A percentile compares a stretch with the other conserved stretches of the same genome.
Evolutionary conservation across 768 basidiomycete species (phyloP).

Genomic region (Rhodotorula taiwanensis): DNA sequence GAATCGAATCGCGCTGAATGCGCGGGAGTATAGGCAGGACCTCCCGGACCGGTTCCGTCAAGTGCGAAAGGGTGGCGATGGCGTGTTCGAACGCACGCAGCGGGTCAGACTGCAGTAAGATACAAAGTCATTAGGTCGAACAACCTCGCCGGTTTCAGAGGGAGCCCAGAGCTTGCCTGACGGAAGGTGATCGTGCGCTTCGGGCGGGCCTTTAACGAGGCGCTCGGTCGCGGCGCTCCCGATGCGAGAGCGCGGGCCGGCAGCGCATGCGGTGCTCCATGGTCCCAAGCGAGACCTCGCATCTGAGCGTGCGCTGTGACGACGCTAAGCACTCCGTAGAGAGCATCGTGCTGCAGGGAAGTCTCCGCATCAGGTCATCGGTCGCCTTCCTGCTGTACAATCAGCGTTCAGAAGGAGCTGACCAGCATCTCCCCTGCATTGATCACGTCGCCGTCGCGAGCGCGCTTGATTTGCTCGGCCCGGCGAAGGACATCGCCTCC

Average conservation of each 20-base stretch:
- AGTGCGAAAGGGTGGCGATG: not conserved
- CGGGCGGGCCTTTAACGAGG: too few species aligned
- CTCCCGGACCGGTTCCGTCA: not conserved
- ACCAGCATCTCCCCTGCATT: not conserved
- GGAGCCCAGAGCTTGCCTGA: too few species aligned
- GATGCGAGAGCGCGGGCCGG: too few species aligned
- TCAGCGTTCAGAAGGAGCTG: not conserved
- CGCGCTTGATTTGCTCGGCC: not conserved
- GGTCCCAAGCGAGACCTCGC: not conserved
- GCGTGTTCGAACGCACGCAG: not conserved
- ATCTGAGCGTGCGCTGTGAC: not conserved
- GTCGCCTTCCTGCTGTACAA: not conserved
- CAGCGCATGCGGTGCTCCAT: too few species aligned
- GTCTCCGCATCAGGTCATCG: not conserved
- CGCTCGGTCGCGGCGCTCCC: too few species aligned
- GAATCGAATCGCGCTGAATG: not conserved
- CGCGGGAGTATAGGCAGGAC: not conserved
- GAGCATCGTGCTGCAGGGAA: slow-evolving; percentile 11
- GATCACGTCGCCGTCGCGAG: not conserved
- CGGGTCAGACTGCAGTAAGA: not conserved
- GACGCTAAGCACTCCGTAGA: not conserved
- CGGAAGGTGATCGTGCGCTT: not conserved
- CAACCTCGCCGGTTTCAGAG: too few species aligned
- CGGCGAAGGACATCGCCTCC: not conserved
- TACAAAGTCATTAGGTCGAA: too few species aligned